Conservation (phyloP, 1,139 yeast species). For the Yamadazyma diddensiae region DNA sequence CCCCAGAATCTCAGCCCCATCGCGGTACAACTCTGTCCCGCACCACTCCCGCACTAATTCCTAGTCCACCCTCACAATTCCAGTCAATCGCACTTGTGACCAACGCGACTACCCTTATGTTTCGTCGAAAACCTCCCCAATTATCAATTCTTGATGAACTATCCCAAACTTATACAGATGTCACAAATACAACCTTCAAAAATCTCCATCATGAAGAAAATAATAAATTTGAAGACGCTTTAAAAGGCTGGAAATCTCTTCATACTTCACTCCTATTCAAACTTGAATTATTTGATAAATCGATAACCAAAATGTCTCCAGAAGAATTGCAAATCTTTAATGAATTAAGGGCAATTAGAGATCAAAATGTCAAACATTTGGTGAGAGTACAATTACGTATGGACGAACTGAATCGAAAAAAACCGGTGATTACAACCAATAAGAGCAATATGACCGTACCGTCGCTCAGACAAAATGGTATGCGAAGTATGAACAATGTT, state of each 20-base stretch:
- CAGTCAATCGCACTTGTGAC: too few species aligned
- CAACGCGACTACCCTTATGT: too few species aligned
- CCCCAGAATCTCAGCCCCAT: too few species aligned
- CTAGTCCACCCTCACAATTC: too few species aligned
- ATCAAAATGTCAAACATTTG: slow-evolving; percentile 49
- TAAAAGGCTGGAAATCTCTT: slow-evolving; percentile 69
- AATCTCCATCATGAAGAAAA: slow-evolving; percentile 58
- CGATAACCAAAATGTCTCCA: slow-evolving; percentile 27
- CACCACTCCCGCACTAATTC: not conserved
- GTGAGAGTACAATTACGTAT: slow-evolving; percentile 41
- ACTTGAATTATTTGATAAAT: slow-evolving; percentile 53
- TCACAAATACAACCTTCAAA: slow-evolving; percentile 56
- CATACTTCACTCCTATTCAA: slow-evolving; percentile 59
- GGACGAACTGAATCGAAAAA: slow-evolving; percentile 24
- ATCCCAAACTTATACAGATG: slow-evolving; percentile 58
- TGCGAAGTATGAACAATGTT: slow-evolving; percentile 8
- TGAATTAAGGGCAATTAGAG: slow-evolving; percentile 49
- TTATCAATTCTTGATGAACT: slow-evolving; percentile 52
- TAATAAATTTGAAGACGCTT: slow-evolving; percentile 50
- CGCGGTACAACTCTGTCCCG: too few species aligned
- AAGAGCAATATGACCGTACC: slow-evolving; percentile 22
- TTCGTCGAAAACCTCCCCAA: slow-evolving; percentile 56
- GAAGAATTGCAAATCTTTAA: slow-evolving; percentile 44
- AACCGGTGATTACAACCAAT: slow-evolving; percentile 10
- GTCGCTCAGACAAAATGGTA: slow-evolving; percentile 23